phyloP scores from a whole-genome alignment of 352 stramenopile genomes.

The Pythium folliculosum region DNA sequence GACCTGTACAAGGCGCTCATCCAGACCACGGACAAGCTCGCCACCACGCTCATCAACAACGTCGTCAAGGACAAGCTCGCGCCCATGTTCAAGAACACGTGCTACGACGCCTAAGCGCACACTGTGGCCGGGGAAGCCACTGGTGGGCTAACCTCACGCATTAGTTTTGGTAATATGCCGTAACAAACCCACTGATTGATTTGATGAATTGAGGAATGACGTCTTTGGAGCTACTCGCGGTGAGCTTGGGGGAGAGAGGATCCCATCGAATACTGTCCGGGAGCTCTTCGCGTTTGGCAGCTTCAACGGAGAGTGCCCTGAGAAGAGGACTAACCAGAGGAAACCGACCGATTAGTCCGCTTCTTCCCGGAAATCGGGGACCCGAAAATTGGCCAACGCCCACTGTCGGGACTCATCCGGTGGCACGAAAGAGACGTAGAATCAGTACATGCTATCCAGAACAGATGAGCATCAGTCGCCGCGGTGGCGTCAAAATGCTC shows the following conservation, averaged over 20 bases:
- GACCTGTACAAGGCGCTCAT: constrained; percentile 55
- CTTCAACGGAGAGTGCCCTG: too few species aligned
- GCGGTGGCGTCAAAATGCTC: too few species aligned
- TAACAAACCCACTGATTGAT: neutral
- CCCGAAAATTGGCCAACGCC: too few species aligned
- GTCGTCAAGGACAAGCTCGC: constrained; percentile 41
- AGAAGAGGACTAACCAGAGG: neutral
- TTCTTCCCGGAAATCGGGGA: too few species aligned
- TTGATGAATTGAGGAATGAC: constrained; percentile 1
- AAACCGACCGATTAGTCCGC: neutral
- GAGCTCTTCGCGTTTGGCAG: neutral
- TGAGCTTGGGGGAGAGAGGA: neutral
- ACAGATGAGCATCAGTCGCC: too few species aligned
- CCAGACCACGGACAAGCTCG: constrained; percentile 37
- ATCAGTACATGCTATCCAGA: too few species aligned
- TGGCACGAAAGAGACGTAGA: too few species aligned
- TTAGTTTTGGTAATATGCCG: neutral
- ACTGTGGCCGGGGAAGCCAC: too few species aligned
- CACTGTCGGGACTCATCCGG: too few species aligned
- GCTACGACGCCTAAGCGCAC: constrained; percentile 36
- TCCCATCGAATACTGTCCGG: too few species aligned
- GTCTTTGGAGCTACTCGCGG: neutral
- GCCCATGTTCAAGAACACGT: constrained; percentile 47
- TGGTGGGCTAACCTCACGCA: too few species aligned
- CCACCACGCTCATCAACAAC: constrained; percentile 55